Percentiles rank a stretch among this genome's conserved stretches.
Evolutionary conservation across 345 rosid species (phyloP).

Genomic region (Dimocarpus longan): DNA sequence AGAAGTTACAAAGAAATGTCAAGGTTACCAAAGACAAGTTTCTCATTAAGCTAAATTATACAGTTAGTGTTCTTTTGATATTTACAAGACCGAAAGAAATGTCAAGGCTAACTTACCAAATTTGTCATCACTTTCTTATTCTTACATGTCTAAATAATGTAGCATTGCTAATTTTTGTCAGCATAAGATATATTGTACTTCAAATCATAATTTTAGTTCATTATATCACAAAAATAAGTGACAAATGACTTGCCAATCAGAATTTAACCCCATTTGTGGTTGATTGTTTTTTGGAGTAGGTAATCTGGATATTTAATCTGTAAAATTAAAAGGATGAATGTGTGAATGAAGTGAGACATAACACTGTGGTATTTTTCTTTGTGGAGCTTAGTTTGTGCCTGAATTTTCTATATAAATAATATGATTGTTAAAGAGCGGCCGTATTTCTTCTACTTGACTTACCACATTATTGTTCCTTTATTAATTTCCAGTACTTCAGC

Average conservation of each 20-base stretch:
- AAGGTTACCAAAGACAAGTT: background rate
- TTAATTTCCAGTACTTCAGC: constrained; percentile 62
- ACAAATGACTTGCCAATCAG: background rate
- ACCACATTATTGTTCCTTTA: background rate
- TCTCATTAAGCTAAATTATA: background rate
- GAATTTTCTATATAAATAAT: background rate
- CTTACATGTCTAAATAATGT: background rate
- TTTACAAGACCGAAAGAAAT: background rate
- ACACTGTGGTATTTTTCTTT: background rate
- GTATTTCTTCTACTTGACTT: background rate
- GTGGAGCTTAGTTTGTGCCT: background rate
- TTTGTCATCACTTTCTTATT: background rate
- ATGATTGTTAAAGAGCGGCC: background rate
- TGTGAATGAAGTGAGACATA: constrained; percentile 4
- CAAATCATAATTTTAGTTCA: background rate
- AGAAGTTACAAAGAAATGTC: no score
- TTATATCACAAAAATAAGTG: background rate
- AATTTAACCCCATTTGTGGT: background rate
- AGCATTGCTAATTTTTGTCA: background rate
- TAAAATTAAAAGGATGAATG: background rate
- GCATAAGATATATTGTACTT: background rate
- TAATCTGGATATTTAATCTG: background rate
- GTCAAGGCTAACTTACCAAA: background rate
- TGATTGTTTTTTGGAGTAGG: background rate
- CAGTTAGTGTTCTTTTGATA: background rate